phyloP scores from a whole-genome alignment of 345 rosid species.

The Leavenworthia alabamica region DNA sequence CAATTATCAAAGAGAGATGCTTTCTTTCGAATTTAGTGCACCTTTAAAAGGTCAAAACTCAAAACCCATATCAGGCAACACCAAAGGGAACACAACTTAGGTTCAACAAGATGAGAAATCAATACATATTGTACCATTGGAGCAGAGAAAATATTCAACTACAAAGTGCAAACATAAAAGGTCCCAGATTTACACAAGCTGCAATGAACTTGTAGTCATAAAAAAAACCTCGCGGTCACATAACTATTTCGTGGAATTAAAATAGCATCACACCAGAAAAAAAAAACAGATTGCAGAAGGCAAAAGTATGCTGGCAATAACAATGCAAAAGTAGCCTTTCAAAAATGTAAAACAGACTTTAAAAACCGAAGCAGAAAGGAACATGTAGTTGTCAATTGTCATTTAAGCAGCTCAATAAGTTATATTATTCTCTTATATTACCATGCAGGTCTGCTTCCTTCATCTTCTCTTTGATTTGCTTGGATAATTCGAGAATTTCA shows the following conservation, averaged over 20 bases:
- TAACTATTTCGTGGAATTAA: background rate
- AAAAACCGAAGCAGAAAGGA: background rate
- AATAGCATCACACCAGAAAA: background rate
- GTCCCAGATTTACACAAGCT: background rate
- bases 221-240: background rate
- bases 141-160: background rate
- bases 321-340: background rate
- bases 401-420: background rate
- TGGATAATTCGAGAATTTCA: constrained; percentile 72
- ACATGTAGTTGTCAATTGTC: background rate
- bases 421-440: constrained; percentile 22
- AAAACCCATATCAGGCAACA: constrained; percentile 1
- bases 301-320: background rate
- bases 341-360: background rate
- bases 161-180: background rate
- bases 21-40: background rate
- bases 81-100: background rate
- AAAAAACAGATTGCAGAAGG: background rate
- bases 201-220: background rate
- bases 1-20: background rate
- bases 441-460: constrained; percentile 89
- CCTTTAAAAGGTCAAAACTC: background rate
- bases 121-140: background rate
- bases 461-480: constrained; percentile 85
- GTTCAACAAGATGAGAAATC: background rate